Base-by-base conservation (phyloP, 1,284 basidiomycete species). In the Ganoderma lingzhi region DNA sequence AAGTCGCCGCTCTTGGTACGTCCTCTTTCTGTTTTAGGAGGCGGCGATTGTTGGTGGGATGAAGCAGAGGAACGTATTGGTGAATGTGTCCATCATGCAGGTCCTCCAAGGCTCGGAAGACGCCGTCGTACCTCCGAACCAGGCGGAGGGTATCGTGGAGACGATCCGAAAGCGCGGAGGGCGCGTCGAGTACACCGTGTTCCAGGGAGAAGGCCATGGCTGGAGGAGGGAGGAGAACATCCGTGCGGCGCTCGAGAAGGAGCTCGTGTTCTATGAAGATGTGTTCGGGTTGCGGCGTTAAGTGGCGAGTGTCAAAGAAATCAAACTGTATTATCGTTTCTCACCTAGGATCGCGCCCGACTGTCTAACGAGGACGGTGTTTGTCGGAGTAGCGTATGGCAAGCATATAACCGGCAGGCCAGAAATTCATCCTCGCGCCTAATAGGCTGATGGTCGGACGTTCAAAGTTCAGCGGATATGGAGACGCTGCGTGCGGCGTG, bases 171-270 rank as follows among this genome's bases (percentile, higher is more conserved):
- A 77, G 65, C 75, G 79, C n/a, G 79, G 78, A 1, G 85, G 85
- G 0, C 78, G 77, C n/a, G 84, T 85, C 48, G 81, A 86, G 69
- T 85, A 85, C 58, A 76, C 80, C n/a, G 69, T 84, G 1, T 89
- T 86, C 71, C 77, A 85, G 28, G 86, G 85, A 2, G 87, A 89
- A 68, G 87, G 87, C 0, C 87, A 89, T 64, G 86, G 87, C 1
- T 89, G 84, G 81, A 77, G 83, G 41, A 84, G 78, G 67, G 81
- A 81, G 0, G 84, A 84, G 67, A 84, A 81, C 42, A 85, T 86
- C 71, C 84, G 82, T 73, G 76, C 75, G 3, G 85, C 85, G 6
- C 70, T 87, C 12, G 78, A 82, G 73, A 73, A 76, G 37, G 86
- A 88, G 71, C 75, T 84, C 23, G 72, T 60, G 6, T 86, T 82